These are phyloP conservation scores for Pouteria glomerata DNA, from an alignment of 148 eudicot genomes.

Conservation along the genomic window DNA sequence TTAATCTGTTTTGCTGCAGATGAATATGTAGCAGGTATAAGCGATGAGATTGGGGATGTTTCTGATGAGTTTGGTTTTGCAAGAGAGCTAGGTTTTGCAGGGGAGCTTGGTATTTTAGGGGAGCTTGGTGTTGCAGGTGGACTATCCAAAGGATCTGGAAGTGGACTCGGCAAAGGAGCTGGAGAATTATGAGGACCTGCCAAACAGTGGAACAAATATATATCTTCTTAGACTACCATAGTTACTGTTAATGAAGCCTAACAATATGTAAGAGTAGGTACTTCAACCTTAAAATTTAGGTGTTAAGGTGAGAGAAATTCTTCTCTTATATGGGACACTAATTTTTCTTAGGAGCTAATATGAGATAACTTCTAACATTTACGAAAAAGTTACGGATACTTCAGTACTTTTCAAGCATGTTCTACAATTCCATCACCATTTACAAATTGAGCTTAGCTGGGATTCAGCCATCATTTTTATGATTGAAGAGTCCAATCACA, in stretches of 20 bases:
- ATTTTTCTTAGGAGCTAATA: too few relatives aligned
- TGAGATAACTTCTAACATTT: too few relatives aligned
- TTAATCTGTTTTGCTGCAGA: slow-evolving; percentile 5
- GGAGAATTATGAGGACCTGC: slow-evolving; percentile 13
- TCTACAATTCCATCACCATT: background rate
- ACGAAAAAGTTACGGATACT: background rate
- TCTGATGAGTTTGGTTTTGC: slow-evolving; percentile 5
- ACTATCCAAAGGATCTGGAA: slow-evolving; percentile 9
- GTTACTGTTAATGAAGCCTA: too few relatives aligned
- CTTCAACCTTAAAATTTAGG: too few relatives aligned
- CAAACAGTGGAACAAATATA: background rate
- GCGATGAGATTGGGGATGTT: background rate
- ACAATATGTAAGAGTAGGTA: too few relatives aligned
- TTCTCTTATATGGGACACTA: too few relatives aligned
- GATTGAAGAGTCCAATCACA: too few relatives aligned
- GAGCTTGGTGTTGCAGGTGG: slow-evolving; percentile 8
- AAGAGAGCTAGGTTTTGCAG: too few relatives aligned
- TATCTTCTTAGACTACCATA: background rate
- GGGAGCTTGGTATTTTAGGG: background rate
- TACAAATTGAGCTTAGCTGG: background rate
- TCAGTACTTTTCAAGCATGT: background rate
- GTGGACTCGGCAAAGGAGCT: slow-evolving; percentile 1
- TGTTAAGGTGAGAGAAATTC: too few relatives aligned
- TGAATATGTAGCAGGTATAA: background rate
- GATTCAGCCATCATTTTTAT: too few relatives aligned